A percentile compares a stretch with the other conserved stretches of the same genome.
These are phyloP conservation scores for Scheffersomyces insectosa DNA, from an alignment of 1,139 yeast species.

Conservation along the genomic window DNA sequence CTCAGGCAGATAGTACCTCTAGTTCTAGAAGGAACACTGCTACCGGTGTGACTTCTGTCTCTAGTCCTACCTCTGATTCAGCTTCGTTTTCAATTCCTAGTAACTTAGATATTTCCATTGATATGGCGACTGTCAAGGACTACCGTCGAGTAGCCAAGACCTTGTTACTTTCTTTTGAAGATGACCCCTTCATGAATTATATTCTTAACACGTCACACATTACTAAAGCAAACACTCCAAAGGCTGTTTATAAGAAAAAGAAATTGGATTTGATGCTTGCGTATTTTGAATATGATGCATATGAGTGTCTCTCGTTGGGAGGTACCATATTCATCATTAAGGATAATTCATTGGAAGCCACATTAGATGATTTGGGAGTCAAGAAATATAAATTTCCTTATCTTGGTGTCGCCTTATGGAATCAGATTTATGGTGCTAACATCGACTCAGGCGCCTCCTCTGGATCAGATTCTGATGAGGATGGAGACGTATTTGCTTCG, in stretches of 20 bases:
- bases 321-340: slow-evolving; percentile 36
- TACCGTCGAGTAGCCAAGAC: slow-evolving; percentile 42
- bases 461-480: slow-evolving; percentile 13
- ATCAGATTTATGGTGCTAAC: slow-evolving; percentile 27
- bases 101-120: slow-evolving; percentile 30
- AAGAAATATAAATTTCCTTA: slow-evolving; percentile 24
- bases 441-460: slow-evolving; percentile 16
- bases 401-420: slow-evolving; percentile 43
- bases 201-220: slow-evolving; percentile 33
- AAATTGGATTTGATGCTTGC: slow-evolving; percentile 38
- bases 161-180: slow-evolving; percentile 37
- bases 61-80: slow-evolving; percentile 1
- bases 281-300: slow-evolving; percentile 38
- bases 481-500: slow-evolving; percentile 14
- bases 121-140: slow-evolving; percentile 32
- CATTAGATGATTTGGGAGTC: slow-evolving; percentile 26
- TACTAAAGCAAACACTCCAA: slow-evolving; percentile 17
- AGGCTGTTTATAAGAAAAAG: slow-evolving; percentile 20
- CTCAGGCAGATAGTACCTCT: slow-evolving; percentile 1
- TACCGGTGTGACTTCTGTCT: not conserved
- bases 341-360: slow-evolving; percentile 28
- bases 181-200: slow-evolving; percentile 44
- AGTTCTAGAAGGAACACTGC: slow-evolving; percentile 3
- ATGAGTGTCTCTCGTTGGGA: slow-evolving; percentile 35
- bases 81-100: slow-evolving; percentile 16